Percentiles rank a stretch among this genome's conserved stretches.
phyloP scores from a whole-genome alignment of 441 rosid species.

The Brassica hybrid region DNA sequence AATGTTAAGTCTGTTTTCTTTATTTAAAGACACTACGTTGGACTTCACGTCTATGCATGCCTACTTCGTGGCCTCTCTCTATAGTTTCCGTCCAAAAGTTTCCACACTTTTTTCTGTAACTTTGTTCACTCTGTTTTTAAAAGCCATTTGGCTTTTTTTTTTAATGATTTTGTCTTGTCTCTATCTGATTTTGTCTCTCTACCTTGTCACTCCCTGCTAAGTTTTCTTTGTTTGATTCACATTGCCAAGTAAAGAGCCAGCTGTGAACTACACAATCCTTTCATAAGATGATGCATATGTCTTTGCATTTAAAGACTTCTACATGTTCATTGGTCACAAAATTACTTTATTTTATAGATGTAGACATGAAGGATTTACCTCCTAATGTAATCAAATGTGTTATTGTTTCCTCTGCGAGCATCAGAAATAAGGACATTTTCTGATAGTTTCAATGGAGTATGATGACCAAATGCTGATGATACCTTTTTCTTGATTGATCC shows the following conservation, averaged over 20 bases:
- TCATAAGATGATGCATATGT: background rate
- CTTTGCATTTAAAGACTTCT: background rate
- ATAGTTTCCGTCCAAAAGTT: constrained; percentile 20
- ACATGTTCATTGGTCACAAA: background rate
- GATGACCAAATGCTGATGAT: constrained; percentile 22
- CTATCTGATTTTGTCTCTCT: constrained; percentile 1
- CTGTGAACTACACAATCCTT: constrained; percentile 4
- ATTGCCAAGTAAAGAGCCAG: background rate
- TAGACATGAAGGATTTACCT: background rate
- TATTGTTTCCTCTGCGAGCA: background rate
- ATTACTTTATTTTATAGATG: background rate
- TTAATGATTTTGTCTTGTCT: constrained; percentile 9
- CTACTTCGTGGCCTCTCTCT: constrained; percentile 30
- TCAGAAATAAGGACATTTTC: background rate
- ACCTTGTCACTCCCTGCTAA: constrained; percentile 7
- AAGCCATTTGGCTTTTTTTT: constrained; percentile 16
- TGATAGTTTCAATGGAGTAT: constrained; percentile 6
- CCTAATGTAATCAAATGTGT: background rate
- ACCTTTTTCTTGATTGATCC: constrained; percentile 30
- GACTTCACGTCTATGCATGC: constrained; percentile 38
- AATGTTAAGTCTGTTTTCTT: constrained; percentile 16
- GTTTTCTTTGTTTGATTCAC: constrained; percentile 13
- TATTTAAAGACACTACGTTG: constrained; percentile 15
- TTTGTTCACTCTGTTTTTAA: background rate
- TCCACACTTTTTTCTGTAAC: constrained; percentile 8